phyloP scores from a whole-genome alignment of 345 rosid species.

The Lepidium africanum region DNA sequence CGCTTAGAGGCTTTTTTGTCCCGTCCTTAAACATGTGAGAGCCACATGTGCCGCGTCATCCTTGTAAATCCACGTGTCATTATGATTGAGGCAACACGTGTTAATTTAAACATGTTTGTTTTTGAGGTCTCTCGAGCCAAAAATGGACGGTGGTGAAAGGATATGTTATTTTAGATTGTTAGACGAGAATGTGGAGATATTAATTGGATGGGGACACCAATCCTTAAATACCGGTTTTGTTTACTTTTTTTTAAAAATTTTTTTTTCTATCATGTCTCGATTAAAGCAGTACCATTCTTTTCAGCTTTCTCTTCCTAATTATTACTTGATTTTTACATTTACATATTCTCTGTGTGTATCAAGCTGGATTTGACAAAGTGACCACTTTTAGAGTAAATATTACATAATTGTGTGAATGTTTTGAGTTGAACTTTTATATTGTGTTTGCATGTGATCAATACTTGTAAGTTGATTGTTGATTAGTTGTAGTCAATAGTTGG shows the following conservation, averaged over 20 bases:
- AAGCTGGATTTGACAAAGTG: conserved; percentile 8
- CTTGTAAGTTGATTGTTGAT: neutral
- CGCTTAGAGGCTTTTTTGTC: conserved; percentile 18
- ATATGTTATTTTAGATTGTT: conserved; percentile 5
- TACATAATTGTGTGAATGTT: neutral
- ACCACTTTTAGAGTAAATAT: neutral
- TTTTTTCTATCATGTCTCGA: neutral
- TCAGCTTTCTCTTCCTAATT: conserved; percentile 19
- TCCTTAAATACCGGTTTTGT: conserved; percentile 28
- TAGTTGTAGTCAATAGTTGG: neutral
- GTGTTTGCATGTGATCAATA: neutral
- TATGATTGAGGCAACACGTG: conserved; percentile 3
- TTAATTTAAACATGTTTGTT: conserved; percentile 7
- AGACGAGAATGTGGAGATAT: conserved; percentile 28
- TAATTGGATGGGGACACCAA: conserved; percentile 29
- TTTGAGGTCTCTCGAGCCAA: conserved; percentile 5
- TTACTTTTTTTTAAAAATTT: too few species aligned
- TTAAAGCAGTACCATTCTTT: conserved; percentile 13
- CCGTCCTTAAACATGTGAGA: conserved; percentile 7
- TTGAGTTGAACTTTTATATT: neutral
- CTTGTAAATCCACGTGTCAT: neutral
- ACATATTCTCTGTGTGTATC: neutral
- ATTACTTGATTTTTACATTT: neutral
- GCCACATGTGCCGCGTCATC: conserved; percentile 8
- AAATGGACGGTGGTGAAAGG: conserved; percentile 19